Percentiles rank a stretch among this genome's conserved stretches.
Evolutionary conservation across 1,139 yeast species (phyloP).

Genomic region (Meyerozyma smithsonii): DNA sequence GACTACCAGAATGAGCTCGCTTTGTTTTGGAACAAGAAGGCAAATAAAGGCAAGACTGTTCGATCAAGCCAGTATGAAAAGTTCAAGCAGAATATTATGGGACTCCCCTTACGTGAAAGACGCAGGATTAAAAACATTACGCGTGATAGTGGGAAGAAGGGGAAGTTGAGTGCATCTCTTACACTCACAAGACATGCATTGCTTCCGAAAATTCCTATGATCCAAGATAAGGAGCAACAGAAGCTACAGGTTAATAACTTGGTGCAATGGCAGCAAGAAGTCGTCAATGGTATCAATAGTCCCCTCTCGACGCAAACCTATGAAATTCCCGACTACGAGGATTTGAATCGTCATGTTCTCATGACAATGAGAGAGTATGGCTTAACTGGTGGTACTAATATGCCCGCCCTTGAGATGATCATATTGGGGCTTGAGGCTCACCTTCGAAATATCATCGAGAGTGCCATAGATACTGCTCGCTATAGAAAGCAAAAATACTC

Average conservation of each 20-base stretch:
- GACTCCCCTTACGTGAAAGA: conserved; percentile 80
- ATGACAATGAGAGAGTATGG: conserved; percentile 93
- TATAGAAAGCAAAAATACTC: conserved; percentile 53
- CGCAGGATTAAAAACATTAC: conserved; percentile 80
- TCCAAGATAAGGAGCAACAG: conserved; percentile 52
- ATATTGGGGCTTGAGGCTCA: conserved; percentile 77
- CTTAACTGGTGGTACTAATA: conserved; percentile 71
- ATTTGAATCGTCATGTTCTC: conserved; percentile 62
- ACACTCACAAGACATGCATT: conserved; percentile 79
- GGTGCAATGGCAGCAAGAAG: conserved; percentile 90
- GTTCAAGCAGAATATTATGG: conserved; percentile 81
- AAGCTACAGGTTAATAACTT: conserved; percentile 52
- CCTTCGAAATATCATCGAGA: conserved; percentile 68
- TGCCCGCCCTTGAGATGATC: conserved; percentile 72
- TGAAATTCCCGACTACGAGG: conserved; percentile 79
- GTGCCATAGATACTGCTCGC: conserved; percentile 67
- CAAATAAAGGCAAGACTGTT: conserved; percentile 40
- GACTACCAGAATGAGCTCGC: conserved; percentile 49
- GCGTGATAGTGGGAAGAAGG: conserved; percentile 74
- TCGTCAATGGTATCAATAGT: conserved; percentile 81
- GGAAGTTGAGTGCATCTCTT: conserved; percentile 70
- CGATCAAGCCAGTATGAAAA: conserved; percentile 69
- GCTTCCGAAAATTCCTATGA: conserved; percentile 85
- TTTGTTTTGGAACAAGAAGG: conserved; percentile 49
- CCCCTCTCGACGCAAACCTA: conserved; percentile 75